Conservation (phyloP, 1,284 basidiomycete species). For the Tylopilus sp. region DNA sequence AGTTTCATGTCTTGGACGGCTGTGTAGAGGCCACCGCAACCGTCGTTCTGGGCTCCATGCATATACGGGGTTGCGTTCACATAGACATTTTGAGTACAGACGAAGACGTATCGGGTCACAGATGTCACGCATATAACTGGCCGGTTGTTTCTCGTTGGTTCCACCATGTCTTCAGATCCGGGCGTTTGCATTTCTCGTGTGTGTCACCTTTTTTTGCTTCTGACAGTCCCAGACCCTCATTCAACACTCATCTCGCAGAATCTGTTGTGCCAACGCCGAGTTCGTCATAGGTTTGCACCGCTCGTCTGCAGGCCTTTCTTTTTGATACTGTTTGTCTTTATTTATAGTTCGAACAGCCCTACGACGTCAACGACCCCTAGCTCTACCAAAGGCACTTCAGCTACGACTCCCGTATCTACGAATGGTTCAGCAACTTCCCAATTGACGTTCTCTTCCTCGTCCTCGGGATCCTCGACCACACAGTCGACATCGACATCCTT, state of each 20-base stretch:
- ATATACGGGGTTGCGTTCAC: too few relatives aligned
- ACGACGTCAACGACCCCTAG: conserved; percentile 3
- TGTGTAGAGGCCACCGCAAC: too few relatives aligned
- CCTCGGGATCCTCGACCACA: background rate
- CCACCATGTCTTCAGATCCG: conserved; percentile 20
- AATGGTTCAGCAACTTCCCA: conserved; percentile 24
- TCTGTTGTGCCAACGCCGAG: background rate
- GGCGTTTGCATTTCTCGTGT: conserved; percentile 1
- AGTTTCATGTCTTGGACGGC: too few relatives aligned
- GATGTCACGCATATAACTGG: too few relatives aligned
- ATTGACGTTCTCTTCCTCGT: conserved; percentile 2
- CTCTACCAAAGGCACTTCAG: background rate
- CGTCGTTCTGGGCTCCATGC: too few relatives aligned
- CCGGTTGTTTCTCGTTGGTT: too few relatives aligned
- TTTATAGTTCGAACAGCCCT: background rate
- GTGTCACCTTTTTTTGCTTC: conserved; percentile 9
- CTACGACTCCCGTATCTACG: conserved; percentile 16
- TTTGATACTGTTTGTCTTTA: background rate
- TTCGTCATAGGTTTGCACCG: conserved; percentile 10
- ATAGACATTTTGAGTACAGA: too few relatives aligned
- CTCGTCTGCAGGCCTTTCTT: background rate
- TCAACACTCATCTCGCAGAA: conserved; percentile 1
- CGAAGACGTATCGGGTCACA: too few relatives aligned
- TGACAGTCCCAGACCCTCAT: conserved; percentile 5
- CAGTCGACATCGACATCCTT: background rate